A percentile compares a stretch with the other conserved stretches of the same genome.
phyloP scores from a whole-genome alignment of 2,329 filamentous ascomycete genomes.

The Neopestalotiopsis sp. region DNA sequence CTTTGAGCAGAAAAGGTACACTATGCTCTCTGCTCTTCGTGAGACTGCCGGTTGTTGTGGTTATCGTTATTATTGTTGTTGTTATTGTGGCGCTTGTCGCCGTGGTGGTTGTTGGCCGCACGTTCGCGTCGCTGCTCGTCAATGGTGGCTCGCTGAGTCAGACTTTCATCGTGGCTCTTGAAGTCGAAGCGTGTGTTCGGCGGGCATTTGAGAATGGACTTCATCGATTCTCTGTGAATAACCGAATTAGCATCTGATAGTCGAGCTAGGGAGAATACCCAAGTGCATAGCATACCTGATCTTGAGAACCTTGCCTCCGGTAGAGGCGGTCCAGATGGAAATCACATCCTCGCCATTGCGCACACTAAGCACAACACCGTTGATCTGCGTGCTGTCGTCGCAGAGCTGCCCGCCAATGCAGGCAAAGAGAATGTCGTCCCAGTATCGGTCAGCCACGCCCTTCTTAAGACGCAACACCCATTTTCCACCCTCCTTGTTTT shows the following conservation, averaged over 20 bases:
- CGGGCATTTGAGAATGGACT: slow-evolving; percentile 85
- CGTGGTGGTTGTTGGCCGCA: slow-evolving; percentile 51
- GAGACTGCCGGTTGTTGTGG: slow-evolving; percentile 26
- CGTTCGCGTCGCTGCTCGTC: slow-evolving; percentile 93
- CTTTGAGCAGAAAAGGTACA: background rate
- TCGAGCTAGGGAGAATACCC: background rate
- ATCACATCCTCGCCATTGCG: slow-evolving; percentile 95
- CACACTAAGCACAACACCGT: slow-evolving; percentile 91
- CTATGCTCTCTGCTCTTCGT: slow-evolving; percentile 39
- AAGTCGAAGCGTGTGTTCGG: slow-evolving; percentile 90
- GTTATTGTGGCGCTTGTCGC: slow-evolving; percentile 39
- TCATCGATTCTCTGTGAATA: slow-evolving; percentile 83
- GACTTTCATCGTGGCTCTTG: slow-evolving; percentile 96
- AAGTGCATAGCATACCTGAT: slow-evolving; percentile 73
- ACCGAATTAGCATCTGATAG: background rate
- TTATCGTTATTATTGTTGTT: slow-evolving; percentile 28
- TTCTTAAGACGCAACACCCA: slow-evolving; percentile 98
- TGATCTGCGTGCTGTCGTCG: slow-evolving; percentile 86
- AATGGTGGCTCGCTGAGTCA: slow-evolving; percentile 87
- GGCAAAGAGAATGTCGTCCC: slow-evolving; percentile 91
- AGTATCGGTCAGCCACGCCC: slow-evolving; percentile 94
- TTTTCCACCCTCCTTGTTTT: slow-evolving; percentile 95
- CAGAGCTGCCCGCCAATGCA: slow-evolving; percentile 94
- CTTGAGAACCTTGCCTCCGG: slow-evolving; percentile 92
- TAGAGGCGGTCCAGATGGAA: slow-evolving; percentile 96